These are phyloP conservation scores for Mycena capillaripes DNA, from an alignment of 768 basidiomycete species.

Conservation along the genomic window DNA sequence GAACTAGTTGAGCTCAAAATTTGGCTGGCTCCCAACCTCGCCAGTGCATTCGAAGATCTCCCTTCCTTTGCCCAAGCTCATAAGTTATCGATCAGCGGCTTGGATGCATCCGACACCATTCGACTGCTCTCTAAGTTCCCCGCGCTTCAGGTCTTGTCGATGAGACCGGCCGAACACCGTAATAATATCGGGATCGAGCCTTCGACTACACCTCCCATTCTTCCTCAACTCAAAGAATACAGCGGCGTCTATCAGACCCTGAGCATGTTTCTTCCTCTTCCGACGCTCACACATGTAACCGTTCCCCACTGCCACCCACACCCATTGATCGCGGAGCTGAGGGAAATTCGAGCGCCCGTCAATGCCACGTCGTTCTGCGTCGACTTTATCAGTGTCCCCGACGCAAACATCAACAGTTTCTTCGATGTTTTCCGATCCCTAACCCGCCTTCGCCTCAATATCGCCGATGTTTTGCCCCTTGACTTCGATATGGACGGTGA, in stretches of 20 bases:
- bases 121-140: constrained; percentile 4
- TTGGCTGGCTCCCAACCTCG: background rate
- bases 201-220: background rate
- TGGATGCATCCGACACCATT: background rate
- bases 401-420: too few species aligned
- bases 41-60: background rate
- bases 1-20: background rate
- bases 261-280: background rate
- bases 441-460: too few species aligned
- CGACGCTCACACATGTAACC: background rate
- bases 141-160: background rate
- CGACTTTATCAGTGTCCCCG: too few species aligned
- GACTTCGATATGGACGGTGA: background rate
- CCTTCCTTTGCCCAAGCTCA: background rate
- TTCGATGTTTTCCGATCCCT: too few species aligned
- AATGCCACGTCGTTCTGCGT: too few species aligned
- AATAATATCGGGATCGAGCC: background rate
- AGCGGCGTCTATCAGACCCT: background rate
- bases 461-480: background rate
- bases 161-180: background rate
- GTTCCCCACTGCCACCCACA: background rate
- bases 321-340: background rate
- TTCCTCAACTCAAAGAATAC: background rate
- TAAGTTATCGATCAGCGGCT: background rate
- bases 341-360: background rate